These are phyloP conservation scores for Cunninghamia lanceolata DNA, from an alignment of 75 land plant species.

Conservation along the genomic window DNA sequence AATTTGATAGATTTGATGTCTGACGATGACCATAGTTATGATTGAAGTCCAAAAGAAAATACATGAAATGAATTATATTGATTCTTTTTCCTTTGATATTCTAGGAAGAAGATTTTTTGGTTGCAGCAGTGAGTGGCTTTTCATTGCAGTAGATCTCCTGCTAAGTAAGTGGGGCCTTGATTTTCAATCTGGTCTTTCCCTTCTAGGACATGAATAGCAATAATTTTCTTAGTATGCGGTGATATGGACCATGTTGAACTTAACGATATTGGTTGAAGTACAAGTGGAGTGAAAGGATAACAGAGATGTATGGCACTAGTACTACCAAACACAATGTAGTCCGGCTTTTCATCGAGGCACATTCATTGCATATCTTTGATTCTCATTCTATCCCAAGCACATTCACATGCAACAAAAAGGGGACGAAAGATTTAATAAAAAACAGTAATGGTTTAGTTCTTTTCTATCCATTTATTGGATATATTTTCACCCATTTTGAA, in stretches of 20 bases:
- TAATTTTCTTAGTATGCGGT: background rate
- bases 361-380: no score
- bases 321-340: background rate
- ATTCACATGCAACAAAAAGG: no score
- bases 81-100: background rate
- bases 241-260: background rate
- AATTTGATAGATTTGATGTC: constrained; percentile 6
- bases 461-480: no score
- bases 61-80: background rate
- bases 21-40: constrained; percentile 2
- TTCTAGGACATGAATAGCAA: background rate
- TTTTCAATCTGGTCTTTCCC: background rate
- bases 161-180: background rate
- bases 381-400: no score
- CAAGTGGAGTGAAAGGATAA: background rate
- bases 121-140: background rate
- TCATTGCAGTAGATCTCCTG: background rate
- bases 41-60: background rate
- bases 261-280: background rate
- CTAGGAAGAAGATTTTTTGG: background rate
- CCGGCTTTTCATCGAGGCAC: background rate
- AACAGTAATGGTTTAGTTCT: no score
- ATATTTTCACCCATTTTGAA: no score
- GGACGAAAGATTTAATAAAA: no score
- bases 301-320: background rate